Evolutionary conservation across 2,329 filamentous ascomycete genomes (phyloP).

Genomic region (Aspergillus nomiae): DNA sequence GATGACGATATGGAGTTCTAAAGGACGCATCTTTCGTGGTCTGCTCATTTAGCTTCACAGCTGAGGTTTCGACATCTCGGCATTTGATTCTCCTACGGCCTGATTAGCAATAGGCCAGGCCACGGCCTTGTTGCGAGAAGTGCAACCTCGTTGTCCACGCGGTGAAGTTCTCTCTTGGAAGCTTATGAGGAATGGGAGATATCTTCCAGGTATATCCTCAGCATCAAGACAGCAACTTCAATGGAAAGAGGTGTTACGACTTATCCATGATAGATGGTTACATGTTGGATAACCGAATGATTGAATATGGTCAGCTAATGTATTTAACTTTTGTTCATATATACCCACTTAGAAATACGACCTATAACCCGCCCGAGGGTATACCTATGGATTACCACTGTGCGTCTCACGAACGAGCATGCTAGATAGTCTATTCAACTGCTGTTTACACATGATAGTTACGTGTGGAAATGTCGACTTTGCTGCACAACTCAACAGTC

Average conservation of each 20-base stretch:
- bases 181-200: background rate
- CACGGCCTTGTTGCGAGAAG: background rate
- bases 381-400: background rate
- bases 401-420: background rate
- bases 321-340: background rate
- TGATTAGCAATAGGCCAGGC: background rate
- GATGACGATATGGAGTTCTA: conserved; percentile 60
- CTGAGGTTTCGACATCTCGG: background rate
- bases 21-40: conserved; percentile 11
- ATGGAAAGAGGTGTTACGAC: background rate
- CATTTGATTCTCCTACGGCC: background rate
- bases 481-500: background rate
- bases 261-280: background rate
- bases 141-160: background rate
- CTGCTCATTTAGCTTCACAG: background rate
- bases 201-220: background rate
- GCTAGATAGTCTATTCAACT: background rate
- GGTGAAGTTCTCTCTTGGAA: background rate
- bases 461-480: background rate
- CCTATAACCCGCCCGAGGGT: background rate
- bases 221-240: background rate
- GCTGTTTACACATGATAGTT: background rate
- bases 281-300: background rate
- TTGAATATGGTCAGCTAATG: background rate
- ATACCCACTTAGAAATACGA: background rate